These are phyloP conservation scores for Cutaneotrichosporon mucoides DNA, from an alignment of 1,284 basidiomycete genomes.

Conservation along the genomic window DNA sequence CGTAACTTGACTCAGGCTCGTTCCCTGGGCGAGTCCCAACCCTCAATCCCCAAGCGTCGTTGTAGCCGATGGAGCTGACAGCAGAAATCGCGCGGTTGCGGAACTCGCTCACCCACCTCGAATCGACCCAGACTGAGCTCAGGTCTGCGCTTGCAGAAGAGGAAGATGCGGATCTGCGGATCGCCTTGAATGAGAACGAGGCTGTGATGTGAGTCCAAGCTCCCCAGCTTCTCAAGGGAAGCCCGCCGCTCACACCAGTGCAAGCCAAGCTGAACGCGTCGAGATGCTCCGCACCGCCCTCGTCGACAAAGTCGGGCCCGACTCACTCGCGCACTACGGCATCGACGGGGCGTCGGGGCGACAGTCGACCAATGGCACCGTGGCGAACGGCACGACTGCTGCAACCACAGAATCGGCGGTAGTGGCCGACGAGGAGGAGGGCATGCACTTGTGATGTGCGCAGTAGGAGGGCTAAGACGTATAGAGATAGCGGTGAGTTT, in stretches of 20 bases:
- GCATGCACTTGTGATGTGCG: constrained; percentile 3
- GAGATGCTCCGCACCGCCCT: constrained; percentile 33
- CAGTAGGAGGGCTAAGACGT: too few relatives aligned
- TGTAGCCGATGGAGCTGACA: too few relatives aligned
- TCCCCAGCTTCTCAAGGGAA: neutral
- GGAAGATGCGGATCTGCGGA: constrained; percentile 50
- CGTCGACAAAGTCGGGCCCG: constrained; percentile 36
- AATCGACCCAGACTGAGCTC: constrained; percentile 61
- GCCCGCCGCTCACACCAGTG: constrained; percentile 20
- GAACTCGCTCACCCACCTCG: constrained; percentile 64
- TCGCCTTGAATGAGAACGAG: constrained; percentile 57
- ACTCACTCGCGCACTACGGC: constrained; percentile 37
- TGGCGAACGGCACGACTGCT: constrained; percentile 1
- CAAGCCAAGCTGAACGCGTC: constrained; percentile 37
- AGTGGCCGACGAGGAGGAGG: neutral
- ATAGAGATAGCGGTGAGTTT: too few relatives aligned
- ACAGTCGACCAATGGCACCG: neutral
- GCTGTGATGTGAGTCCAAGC: constrained; percentile 53
- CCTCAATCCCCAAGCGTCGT: too few relatives aligned
- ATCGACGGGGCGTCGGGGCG: constrained; percentile 4
- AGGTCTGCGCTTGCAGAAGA: constrained; percentile 50
- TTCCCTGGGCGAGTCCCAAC: too few relatives aligned
- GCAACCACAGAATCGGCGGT: neutral
- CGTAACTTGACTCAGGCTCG: too few relatives aligned
- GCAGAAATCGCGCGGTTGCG: constrained; percentile 69